Base-by-base conservation (phyloP, 208 protist genomes). In the Wallacemonas rigidus region DNA sequence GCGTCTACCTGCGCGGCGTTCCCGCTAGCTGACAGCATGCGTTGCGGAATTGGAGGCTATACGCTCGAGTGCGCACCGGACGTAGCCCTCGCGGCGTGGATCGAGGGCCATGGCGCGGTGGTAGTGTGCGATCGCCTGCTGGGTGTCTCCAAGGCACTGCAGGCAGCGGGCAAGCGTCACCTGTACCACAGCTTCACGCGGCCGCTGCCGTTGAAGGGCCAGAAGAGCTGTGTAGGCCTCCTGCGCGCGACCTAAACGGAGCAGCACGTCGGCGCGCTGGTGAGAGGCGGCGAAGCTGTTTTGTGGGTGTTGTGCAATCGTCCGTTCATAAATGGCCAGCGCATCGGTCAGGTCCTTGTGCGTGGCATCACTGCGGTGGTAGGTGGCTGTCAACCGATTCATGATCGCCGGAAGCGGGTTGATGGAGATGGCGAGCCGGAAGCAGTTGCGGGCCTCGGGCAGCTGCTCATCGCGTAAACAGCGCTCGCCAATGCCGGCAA, bases 401-500 rank as follows among this genome's bases (percentile, higher is more conserved):
- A 94, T 71, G 56, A 92, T 87, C 65, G 86, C 84, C 3, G 83
- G 88, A 1, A 88, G 76, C 2, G 76, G 79, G 80, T 97, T 98
- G 73, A 99, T 95, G 7, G 47, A 41, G 1, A 98, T 79, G 9
- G 98, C 97, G 51, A 86, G 73, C 41, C 73, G 56, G 75, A 98
- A 99, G 72, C 98, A 98, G 44, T 92, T 88, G 3, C 90, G 87
- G 1, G 97, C 95, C 3, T 89, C 17, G 48, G 96, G 82, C 50
- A 95, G 83, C 67, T 98, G 94, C 67, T 99, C 97, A 62, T 95
- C 94, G 14, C 93, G 72, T 45, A 94, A 90, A 67, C 95, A 95
- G 17, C 98, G 89, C 56, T 96, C 88, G 5, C 98, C 98, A 1
- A 99, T 80, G 7, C 98, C 97, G 45, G 98, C 98, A 82, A 97